Evolutionary conservation across 352 stramenopile genomes (phyloP), one percentile per base, ranked within the genome.

Genomic region (Proteromonas lacertae): DNA sequence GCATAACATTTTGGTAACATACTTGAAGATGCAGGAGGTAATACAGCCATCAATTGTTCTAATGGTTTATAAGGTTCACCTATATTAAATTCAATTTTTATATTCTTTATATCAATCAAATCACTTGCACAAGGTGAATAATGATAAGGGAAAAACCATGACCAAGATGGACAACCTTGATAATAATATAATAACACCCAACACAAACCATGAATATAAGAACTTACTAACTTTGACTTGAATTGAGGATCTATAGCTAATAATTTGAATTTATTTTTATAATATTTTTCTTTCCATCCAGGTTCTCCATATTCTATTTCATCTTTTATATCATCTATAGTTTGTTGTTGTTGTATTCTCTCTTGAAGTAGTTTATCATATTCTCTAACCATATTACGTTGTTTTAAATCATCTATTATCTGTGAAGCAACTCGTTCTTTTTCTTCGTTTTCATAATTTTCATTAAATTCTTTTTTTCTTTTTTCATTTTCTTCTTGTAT

Each of bases 121-220:
- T 96, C 86, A 1, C 74, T 93, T 12, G 89, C 64, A 64, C 96
- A 96, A 1, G 84, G 86, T 6, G 81, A 76, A 48, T 97, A 99
- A 54, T 97, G 87, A 49, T 91, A 95, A 2, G 84, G 83, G 48
- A 89, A 99, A 47, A 84, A 99, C 83, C 83, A 99, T 19, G 71
- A 74, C 87, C 87, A 99, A 3, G 69, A 92, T 33, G 66, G 63
- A 38, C 75, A 79, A 1, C 87, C 87, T 28, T 61, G 46, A 57
- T 97, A 99, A 51, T 99, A 99, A 53, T 99, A 99, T 40, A 71
- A 71, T 73, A 97, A 92, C 9, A 97, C 82, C 87, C 87, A 99
- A 52, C 76, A 92, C 17, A 99, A 54, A 12, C 87, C 87, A 53
- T 90, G 67, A 21, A 97, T 77, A 53, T 96, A 98, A 0, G 66